phyloP scores from a whole-genome alignment of 23 red algal species.

The Gracilaria vermiculophylla region DNA sequence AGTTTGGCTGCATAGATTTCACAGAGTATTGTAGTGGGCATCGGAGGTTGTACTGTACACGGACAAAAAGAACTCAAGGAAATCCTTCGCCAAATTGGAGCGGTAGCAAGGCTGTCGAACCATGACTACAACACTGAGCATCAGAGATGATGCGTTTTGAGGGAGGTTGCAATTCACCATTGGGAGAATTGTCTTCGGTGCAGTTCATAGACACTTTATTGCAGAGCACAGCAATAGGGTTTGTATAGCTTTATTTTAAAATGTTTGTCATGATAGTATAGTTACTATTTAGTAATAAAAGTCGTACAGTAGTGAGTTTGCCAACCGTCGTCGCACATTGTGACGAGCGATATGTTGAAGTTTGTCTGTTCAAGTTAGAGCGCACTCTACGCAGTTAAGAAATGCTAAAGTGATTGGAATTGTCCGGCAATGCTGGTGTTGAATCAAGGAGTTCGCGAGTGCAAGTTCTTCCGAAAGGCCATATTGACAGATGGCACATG shows the following conservation, averaged over 20 bases:
- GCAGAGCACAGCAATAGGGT: background rate
- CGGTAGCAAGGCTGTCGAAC: too few relatives aligned
- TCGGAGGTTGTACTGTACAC: background rate
- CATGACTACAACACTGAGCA: too few relatives aligned
- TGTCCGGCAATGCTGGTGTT: background rate
- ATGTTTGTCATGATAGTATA: background rate
- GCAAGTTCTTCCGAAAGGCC: background rate
- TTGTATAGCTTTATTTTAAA: background rate
- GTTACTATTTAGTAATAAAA: background rate
- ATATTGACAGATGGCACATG: background rate
- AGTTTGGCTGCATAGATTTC: constrained; percentile 32
- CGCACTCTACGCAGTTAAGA: background rate
- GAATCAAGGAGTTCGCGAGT: constrained; percentile 12
- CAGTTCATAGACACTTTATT: too few relatives aligned
- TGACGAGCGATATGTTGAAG: background rate
- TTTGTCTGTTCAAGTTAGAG: background rate
- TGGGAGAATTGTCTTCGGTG: too few relatives aligned
- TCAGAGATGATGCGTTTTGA: too few relatives aligned
- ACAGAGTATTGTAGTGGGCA: background rate
- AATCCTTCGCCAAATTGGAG: too few relatives aligned
- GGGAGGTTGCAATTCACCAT: too few relatives aligned
- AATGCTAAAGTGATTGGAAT: background rate
- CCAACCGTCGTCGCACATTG: background rate
- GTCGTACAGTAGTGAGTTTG: background rate
- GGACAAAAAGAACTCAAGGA: background rate